Evolutionary conservation across 2,329 filamentous ascomycete genomes (phyloP), one percentile per base, ranked within the genome.

Genomic region (Alternaria tenuissima): DNA sequence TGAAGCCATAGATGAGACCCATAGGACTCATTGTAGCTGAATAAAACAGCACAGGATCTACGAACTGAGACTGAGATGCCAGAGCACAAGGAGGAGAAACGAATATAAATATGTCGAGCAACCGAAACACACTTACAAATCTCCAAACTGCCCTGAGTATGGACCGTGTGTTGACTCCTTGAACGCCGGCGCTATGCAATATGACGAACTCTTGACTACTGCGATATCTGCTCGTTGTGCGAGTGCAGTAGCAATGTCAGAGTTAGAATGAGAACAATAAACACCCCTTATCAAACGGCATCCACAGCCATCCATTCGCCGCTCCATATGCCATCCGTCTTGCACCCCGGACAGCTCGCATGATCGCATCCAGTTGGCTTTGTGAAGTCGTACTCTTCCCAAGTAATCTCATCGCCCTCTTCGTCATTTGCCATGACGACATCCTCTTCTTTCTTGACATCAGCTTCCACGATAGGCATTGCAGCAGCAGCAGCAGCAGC

Each of bases 361-460:
- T 68, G 68, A 26, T 75, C 65, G 71, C 85, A 87, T 26, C 78
- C 83, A 3, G 84, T 86, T 24, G 84, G 84, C 53, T 76, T 80
- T 14, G 77, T 77, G 34, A 85, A 84, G 70, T 86, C 81, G 71
- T 87, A 87, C 65, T 84, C 82, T 7, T 80, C 82, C 56, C 78
- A 80, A 0, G 72, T 79, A 12, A 76, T 63, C 6, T 48, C 57
- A 1, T 69, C 62, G 16, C 69, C 64, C 42, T 60, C 74, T 2
- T 67, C 66, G 22, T 70, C 71, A 20, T 63, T 70, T 16, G 70
- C 73, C 67, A 76, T 76, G 52, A 77, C 30, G 3, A 20, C 20
- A 14, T 60, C 52, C 20, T 56, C 51, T 38, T 55, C 56, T 6
- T 61, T 30, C 22, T 67, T 67, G 4, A 70, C 12, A 0, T 66